A percentile compares a stretch with the other conserved stretches of the same genome.
phyloP scores from a whole-genome alignment of 306 rosid genomes.

The Macrotyloma uniflorum region DNA sequence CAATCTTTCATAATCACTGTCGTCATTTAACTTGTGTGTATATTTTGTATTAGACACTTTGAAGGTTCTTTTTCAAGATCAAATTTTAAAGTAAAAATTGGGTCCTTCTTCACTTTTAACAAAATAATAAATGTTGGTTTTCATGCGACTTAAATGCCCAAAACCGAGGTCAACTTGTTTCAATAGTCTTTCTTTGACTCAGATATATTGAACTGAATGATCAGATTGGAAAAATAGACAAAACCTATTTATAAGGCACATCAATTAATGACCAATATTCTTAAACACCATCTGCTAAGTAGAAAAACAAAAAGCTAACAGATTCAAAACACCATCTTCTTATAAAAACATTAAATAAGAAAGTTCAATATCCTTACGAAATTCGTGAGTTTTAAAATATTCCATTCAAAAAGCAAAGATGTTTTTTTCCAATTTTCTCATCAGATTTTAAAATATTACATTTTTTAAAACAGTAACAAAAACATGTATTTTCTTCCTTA shows the following conservation, averaged over 20 bases:
- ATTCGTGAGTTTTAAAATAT: background rate
- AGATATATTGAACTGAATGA: background rate
- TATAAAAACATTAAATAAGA: background rate
- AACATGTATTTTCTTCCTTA: slow-evolving; percentile 36
- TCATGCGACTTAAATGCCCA: background rate
- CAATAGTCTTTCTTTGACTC: background rate
- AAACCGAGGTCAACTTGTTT: background rate
- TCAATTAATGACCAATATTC: background rate
- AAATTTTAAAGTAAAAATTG: background rate
- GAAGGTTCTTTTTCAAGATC: background rate
- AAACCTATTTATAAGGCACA: background rate
- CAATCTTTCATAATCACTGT: background rate
- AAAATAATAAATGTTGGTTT: background rate
- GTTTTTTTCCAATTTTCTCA: background rate
- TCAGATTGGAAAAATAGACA: background rate
- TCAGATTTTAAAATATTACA: background rate
- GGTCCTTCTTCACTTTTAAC: background rate
- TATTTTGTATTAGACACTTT: background rate
- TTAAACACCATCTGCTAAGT: background rate
- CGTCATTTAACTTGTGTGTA: background rate
- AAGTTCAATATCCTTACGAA: slow-evolving; percentile 6
- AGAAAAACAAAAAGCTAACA: background rate
- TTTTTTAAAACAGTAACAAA: background rate
- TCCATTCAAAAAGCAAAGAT: background rate
- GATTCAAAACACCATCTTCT: slow-evolving; percentile 8